These are phyloP conservation scores for Gentiana straminea DNA, from an alignment of 257 asterid genomes.

Conservation along the genomic window DNA sequence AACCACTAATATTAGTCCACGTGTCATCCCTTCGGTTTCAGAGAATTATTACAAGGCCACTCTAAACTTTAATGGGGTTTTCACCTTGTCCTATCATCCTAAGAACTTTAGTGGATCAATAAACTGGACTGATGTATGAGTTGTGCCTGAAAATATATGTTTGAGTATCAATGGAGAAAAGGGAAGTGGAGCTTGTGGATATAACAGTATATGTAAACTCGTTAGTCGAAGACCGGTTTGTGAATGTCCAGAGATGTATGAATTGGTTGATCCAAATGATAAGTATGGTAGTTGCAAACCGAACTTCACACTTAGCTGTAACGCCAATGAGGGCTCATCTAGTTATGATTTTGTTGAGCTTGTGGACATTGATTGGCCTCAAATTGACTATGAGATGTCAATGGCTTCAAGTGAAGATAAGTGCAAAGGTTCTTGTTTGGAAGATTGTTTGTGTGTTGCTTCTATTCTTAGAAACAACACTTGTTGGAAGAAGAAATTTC, in stretches of 20 bases:
- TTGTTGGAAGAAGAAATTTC: slow-evolving; percentile 73
- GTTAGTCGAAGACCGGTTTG: slow-evolving; percentile 29
- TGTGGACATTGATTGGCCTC: slow-evolving; percentile 32
- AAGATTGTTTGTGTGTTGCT: slow-evolving; percentile 50
- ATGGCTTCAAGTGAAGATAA: slow-evolving; percentile 10
- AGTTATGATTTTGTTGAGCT: slow-evolving; percentile 16
- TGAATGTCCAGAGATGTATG: slow-evolving; percentile 34
- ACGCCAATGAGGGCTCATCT: slow-evolving; percentile 1
- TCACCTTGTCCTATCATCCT: slow-evolving; percentile 31
- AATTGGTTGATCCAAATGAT: slow-evolving; percentile 26
- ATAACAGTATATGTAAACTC: slow-evolving; percentile 33
- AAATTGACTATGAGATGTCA: slow-evolving; percentile 19
- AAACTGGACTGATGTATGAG: slow-evolving; percentile 19
- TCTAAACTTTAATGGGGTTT: slow-evolving; percentile 40
- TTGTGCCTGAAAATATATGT: slow-evolving; percentile 37
- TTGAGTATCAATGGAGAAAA: background rate
- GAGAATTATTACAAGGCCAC: slow-evolving; percentile 28
- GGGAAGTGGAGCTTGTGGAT: slow-evolving; percentile 67
- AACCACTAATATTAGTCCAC: background rate
- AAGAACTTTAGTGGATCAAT: slow-evolving; percentile 11
- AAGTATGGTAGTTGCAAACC: slow-evolving; percentile 31
- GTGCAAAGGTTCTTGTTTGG: slow-evolving; percentile 33
- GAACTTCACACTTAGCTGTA: slow-evolving; percentile 25
- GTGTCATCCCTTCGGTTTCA: slow-evolving; percentile 10
- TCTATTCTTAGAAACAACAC: slow-evolving; percentile 20